These are phyloP conservation scores for Tanacetum coccineum DNA, from an alignment of 129 eudicot genomes.

Conservation along the genomic window DNA sequence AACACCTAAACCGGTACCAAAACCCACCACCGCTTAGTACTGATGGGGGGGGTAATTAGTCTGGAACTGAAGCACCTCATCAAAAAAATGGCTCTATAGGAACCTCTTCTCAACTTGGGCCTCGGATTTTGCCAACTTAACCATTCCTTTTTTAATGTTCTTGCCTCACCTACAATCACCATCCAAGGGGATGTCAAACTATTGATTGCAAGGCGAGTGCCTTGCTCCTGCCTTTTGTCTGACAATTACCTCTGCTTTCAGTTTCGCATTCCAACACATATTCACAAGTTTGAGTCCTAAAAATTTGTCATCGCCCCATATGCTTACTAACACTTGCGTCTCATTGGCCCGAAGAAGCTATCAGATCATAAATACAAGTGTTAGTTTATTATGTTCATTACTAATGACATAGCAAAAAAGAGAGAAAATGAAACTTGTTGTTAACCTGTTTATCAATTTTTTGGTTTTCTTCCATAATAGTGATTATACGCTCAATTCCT, in stretches of 20 bases:
- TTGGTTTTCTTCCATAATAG: no score
- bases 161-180: slow-evolving; percentile 68
- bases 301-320: slow-evolving; percentile 55
- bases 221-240: slow-evolving; percentile 58
- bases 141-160: slow-evolving; percentile 50
- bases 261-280: slow-evolving; percentile 66
- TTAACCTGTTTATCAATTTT: no score
- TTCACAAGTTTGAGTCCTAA: slow-evolving; percentile 58
- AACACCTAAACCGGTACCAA: no score
- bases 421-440: not conserved
- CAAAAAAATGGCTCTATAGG: slow-evolving; percentile 40
- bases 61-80: slow-evolving; percentile 53
- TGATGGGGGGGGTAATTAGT: slow-evolving; percentile 23
- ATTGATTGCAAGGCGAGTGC: slow-evolving; percentile 64
- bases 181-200: slow-evolving; percentile 66
- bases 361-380: not conserved
- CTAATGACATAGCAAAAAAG: slow-evolving; percentile 13
- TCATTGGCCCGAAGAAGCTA: slow-evolving; percentile 65
- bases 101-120: slow-evolving; percentile 43
- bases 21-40: no score
- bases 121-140: slow-evolving; percentile 46
- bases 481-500: no score
- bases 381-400: not conserved
- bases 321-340: slow-evolving; percentile 68
- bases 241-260: no score